These are phyloP conservation scores for Rugonectria rugulosa DNA, from an alignment of 2,329 filamentous ascomycete genomes.

Conservation along the genomic window DNA sequence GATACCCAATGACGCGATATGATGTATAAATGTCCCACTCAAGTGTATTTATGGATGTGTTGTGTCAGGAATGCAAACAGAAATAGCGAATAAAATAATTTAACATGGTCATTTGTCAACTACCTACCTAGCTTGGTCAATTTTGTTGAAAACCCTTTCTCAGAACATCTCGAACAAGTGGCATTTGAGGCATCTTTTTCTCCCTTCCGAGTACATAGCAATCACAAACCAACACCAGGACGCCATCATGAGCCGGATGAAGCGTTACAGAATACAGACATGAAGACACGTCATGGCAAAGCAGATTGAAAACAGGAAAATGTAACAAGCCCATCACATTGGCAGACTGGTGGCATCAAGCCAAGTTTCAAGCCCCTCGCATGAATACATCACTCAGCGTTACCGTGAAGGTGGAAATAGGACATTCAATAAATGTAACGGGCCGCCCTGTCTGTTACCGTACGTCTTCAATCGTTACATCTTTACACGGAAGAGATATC, in stretches of 20 bases:
- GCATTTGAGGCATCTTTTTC: not conserved
- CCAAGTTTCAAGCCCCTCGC: no score
- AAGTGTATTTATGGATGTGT: constrained; percentile 7
- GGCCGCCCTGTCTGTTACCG: not conserved
- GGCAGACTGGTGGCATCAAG: no score
- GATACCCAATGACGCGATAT: constrained; percentile 21
- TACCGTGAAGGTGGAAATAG: no score
- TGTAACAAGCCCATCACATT: not conserved
- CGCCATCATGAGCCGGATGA: not conserved
- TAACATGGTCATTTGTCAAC: not conserved
- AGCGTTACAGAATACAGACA: not conserved
- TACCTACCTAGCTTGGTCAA: no score
- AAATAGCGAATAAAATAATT: constrained; percentile 7
- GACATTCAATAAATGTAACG: not conserved
- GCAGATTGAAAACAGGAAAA: not conserved
- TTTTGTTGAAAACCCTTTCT: no score
- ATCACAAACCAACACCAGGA: not conserved
- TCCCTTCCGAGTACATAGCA: not conserved
- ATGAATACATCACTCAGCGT: no score
- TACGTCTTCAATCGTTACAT: constrained; percentile 44
- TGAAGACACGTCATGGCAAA: not conserved
- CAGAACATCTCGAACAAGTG: no score
- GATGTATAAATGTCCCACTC: constrained; percentile 10
- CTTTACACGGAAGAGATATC: constrained; percentile 72
- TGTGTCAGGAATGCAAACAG: constrained; percentile 1